A percentile compares a stretch with the other conserved stretches of the same genome.
Conservation (phyloP, 1,139 yeast species). For the Debaryomycetaceae sp. region DNA sequence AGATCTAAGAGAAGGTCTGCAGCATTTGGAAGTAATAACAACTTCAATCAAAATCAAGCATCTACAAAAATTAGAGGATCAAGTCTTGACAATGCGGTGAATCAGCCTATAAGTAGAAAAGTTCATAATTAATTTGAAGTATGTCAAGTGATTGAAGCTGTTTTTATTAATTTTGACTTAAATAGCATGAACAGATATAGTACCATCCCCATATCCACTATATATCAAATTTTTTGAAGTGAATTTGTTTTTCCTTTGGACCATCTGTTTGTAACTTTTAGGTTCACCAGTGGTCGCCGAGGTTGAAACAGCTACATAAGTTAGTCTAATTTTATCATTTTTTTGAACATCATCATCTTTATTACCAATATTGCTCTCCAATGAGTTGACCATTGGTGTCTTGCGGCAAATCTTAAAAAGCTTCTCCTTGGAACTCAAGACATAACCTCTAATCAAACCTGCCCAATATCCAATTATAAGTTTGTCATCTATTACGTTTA, state of each 20-base stretch:
- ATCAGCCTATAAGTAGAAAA: neutral
- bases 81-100: neutral
- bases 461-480: conserved; percentile 39
- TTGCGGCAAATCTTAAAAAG: conserved; percentile 2
- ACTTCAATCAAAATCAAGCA: conserved; percentile 3
- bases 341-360: conserved; percentile 10
- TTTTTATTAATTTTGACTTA: conserved; percentile 1
- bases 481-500: conserved; percentile 8
- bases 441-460: conserved; percentile 29
- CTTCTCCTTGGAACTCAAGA: conserved; percentile 6
- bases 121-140: neutral
- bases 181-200: conserved; percentile 19
- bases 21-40: conserved; percentile 6
- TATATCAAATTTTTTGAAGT: conserved; percentile 16
- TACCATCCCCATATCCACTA: conserved; percentile 42
- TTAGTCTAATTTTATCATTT: conserved; percentile 12
- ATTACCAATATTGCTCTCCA: conserved; percentile 6
- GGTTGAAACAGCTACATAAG: neutral
- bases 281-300: neutral
- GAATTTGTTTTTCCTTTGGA: conserved; percentile 10
- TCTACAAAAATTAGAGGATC: neutral
- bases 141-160: neutral
- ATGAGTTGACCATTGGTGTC: conserved; percentile 5
- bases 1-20: conserved; percentile 19
- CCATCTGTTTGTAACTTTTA: conserved; percentile 15